Evolutionary conservation across 805 yeast species (phyloP).

Genomic region (Sugiyamaella marilandica): DNA sequence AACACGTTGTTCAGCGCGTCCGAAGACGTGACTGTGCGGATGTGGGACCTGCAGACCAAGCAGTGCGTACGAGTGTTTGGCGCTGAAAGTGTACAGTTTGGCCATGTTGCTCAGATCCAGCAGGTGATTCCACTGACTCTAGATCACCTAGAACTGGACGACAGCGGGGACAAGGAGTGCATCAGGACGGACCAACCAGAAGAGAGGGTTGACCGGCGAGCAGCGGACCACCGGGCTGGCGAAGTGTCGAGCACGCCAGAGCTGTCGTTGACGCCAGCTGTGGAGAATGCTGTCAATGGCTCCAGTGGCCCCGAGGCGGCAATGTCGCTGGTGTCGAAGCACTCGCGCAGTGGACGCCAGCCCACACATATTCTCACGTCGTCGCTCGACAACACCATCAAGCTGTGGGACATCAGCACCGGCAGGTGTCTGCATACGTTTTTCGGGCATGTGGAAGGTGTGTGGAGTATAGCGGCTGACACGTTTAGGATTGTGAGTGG

Average conservation of each 20-base stretch:
- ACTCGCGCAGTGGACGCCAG: conserved; percentile 31
- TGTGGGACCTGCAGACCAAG: conserved; percentile 89
- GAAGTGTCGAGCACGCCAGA: background rate
- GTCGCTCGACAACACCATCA: conserved; percentile 87
- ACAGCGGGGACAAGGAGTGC: conserved; percentile 9
- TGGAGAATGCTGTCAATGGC: background rate
- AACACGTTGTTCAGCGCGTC: conserved; percentile 79
- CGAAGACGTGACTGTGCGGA: conserved; percentile 85
- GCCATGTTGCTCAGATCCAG: conserved; percentile 93
- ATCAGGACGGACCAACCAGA: background rate
- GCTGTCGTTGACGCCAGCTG: background rate
- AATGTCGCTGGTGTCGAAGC: too few species aligned
- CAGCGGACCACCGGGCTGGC: conserved; percentile 27
- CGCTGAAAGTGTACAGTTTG: conserved; percentile 52
- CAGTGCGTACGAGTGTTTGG: conserved; percentile 71
- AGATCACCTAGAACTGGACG: conserved; percentile 50
- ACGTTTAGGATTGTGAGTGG: conserved; percentile 92
- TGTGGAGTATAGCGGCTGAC: conserved; percentile 95
- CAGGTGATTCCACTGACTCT: conserved; percentile 81
- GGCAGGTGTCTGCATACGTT: conserved; percentile 90
- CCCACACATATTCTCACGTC: conserved; percentile 86
- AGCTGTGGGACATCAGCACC: conserved; percentile 82
- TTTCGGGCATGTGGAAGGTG: conserved; percentile 97
- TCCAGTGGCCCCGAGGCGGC: background rate
- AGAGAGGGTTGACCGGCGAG: conserved; percentile 1